These are phyloP conservation scores for Hypoxylon sp. DNA, from an alignment of 2,329 filamentous ascomycete genomes.

Conservation along the genomic window DNA sequence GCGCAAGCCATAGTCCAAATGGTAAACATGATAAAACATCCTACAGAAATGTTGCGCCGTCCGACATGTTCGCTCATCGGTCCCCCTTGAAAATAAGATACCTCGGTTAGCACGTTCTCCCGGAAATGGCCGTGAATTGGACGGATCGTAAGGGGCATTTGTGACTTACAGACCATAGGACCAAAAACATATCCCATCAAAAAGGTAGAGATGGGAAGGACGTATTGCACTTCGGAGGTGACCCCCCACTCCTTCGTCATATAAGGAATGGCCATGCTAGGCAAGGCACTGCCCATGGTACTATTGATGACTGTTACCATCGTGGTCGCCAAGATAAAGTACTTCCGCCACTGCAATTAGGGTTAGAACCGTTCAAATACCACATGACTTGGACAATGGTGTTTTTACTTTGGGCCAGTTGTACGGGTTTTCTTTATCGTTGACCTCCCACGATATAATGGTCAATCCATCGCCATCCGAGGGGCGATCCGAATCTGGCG, in stretches of 20 bases:
- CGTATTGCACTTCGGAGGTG: constrained; percentile 57
- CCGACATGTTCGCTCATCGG: constrained; percentile 75
- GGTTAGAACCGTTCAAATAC: constrained; percentile 22
- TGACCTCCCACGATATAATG: constrained; percentile 59
- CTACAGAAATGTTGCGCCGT: constrained; percentile 60
- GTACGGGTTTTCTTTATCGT: constrained; percentile 65
- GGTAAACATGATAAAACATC: constrained; percentile 61
- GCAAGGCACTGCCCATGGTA: constrained; percentile 73
- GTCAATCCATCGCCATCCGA: constrained; percentile 44
- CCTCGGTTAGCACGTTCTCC: background rate
- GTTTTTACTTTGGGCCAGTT: constrained; percentile 60
- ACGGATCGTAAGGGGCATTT: constrained; percentile 48
- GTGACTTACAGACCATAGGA: constrained; percentile 48
- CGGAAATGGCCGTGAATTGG: background rate
- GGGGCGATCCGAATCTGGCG: constrained; percentile 29
- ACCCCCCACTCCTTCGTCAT: constrained; percentile 70
- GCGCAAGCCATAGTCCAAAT: constrained; percentile 68
- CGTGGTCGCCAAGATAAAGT: constrained; percentile 64
- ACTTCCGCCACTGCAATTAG: constrained; percentile 62
- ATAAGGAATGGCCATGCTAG: constrained; percentile 70
- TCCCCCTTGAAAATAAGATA: constrained; percentile 59
- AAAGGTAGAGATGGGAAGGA: constrained; percentile 72
- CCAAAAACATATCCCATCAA: constrained; percentile 66
- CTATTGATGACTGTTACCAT: constrained; percentile 74
- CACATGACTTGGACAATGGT: background rate